Percentiles rank a stretch among this genome's conserved stretches.
Conservation (phyloP, 306 rosid genomes). For the Quillaja saponaria region DNA sequence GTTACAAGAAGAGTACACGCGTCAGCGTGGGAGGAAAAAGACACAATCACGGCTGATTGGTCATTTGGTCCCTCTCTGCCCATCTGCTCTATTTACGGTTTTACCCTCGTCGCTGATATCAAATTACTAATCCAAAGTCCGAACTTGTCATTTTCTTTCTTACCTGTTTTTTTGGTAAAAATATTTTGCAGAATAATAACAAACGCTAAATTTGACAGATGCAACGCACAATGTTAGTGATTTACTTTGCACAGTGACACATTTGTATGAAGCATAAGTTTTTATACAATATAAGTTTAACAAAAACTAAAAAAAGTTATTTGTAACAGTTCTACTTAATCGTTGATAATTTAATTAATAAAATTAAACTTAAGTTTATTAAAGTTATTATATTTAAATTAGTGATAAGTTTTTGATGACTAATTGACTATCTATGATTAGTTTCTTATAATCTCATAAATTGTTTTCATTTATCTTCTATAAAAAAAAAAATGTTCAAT, state of each 20-base stretch:
- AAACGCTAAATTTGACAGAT: not conserved
- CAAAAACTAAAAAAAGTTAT: not conserved
- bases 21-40: conserved; percentile 55
- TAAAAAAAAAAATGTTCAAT: too few relatives aligned
- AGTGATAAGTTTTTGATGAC: too few relatives aligned
- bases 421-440: too few relatives aligned
- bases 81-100: conserved; percentile 21
- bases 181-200: not conserved
- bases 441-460: too few relatives aligned
- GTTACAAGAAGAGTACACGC: conserved; percentile 47
- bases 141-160: not conserved
- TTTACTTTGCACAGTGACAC: conserved; percentile 6
- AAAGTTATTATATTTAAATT: too few relatives aligned
- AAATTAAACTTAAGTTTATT: too few relatives aligned
- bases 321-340: not conserved
- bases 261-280: not conserved
- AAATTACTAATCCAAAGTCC: not conserved
- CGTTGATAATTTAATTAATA: too few relatives aligned
- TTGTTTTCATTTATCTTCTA: too few relatives aligned
- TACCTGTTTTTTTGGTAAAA: too few relatives aligned
- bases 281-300: not conserved
- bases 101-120: not conserved
- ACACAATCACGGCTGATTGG: conserved; percentile 37
- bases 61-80: not conserved
- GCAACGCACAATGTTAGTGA: not conserved